phyloP scores from a whole-genome alignment of 768 basidiomycete genomes.

The Suillus clintonianus region DNA sequence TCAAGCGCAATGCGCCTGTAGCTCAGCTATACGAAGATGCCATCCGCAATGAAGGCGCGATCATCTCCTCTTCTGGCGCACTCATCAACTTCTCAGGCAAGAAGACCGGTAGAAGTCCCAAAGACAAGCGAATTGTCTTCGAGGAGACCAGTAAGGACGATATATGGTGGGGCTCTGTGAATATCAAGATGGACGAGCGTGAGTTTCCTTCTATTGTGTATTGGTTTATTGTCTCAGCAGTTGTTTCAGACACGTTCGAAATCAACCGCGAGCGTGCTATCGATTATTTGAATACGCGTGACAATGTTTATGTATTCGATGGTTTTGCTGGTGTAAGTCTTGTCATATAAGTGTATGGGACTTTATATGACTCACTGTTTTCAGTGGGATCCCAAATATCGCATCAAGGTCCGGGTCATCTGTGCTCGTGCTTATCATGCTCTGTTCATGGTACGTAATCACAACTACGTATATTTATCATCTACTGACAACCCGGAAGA shows the following conservation, averaged over 20 bases:
- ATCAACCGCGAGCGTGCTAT: conserved; percentile 99
- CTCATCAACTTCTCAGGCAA: conserved; percentile 99
- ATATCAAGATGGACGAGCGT: conserved; percentile 99
- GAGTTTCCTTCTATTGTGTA: conserved; percentile 30
- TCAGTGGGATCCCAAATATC: conserved; percentile 97
- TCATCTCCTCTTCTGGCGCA: conserved; percentile 94
- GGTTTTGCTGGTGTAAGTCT: conserved; percentile 82
- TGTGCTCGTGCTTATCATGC: conserved; percentile 99
- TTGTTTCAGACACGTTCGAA: conserved; percentile 86
- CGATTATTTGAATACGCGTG: conserved; percentile 97
- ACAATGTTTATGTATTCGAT: conserved; percentile 98
- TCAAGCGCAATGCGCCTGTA: conserved; percentile 91
- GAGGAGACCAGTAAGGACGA: conserved; percentile 96
- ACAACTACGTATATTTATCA: conserved; percentile 7
- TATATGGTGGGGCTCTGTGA: conserved; percentile 99
- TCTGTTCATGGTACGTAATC: conserved; percentile 84
- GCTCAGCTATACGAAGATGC: conserved; percentile 97
- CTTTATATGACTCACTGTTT: conserved; percentile 5
- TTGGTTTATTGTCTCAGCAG: neutral
- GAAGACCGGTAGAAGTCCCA: conserved; percentile 97
- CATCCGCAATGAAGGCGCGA: conserved; percentile 96
- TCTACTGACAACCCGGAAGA: conserved; percentile 44
- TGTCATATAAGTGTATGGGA: neutral
- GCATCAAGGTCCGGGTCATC: conserved; percentile 99
- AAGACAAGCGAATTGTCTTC: conserved; percentile 99